Evolutionary conservation across 1,284 basidiomycete species (phyloP).

Genomic region (Trichosporon asahii): DNA sequence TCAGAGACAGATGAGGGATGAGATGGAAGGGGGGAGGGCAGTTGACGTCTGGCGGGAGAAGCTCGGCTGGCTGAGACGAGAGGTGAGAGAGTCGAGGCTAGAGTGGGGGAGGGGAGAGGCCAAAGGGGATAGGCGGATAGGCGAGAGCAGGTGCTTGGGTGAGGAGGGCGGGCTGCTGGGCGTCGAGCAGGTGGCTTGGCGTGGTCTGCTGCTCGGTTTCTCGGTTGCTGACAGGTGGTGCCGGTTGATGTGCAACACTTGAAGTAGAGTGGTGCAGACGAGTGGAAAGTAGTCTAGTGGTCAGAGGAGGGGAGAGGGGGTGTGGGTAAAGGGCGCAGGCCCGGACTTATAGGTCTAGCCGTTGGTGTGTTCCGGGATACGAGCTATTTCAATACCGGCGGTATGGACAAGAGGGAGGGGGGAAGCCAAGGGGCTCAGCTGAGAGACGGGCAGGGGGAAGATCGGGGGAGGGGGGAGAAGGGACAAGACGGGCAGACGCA

Average conservation of each 20-base stretch:
- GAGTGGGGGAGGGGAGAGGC: neutral
- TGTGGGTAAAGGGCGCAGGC: conserved; percentile 4
- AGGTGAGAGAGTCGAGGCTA: neutral
- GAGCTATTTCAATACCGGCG: conserved; percentile 9
- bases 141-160: neutral
- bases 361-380: conserved; percentile 5
- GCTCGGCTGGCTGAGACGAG: neutral
- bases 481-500: neutral
- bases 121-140: neutral
- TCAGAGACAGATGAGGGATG: neutral
- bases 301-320: neutral
- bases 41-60: neutral
- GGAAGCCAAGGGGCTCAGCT: conserved; percentile 1
- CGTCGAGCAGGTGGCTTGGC: neutral
- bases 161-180: neutral
- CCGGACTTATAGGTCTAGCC: neutral
- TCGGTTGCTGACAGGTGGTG: too few relatives aligned
- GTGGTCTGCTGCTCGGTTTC: neutral
- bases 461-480: neutral
- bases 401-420: neutral
- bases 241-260: neutral
- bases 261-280: neutral
- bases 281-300: neutral
- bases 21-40: neutral
- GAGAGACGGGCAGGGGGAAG: neutral